Conservation (phyloP, 2,329 filamentous ascomycete species). For the Raffaelea ambrosiae region DNA sequence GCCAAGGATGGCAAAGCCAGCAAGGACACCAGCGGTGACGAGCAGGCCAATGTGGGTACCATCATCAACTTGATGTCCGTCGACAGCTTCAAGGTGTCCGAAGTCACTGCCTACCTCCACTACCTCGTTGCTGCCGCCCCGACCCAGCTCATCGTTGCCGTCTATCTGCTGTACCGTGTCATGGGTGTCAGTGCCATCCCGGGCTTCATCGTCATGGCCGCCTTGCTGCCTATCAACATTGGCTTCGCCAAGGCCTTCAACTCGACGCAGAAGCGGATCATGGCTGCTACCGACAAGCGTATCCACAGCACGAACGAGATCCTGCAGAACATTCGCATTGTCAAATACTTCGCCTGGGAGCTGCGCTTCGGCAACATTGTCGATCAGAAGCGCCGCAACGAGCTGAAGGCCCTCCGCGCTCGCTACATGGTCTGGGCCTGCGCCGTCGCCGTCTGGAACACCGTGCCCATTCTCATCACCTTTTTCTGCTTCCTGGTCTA, state of each 20-base stretch:
- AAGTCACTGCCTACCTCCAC: conserved; percentile 90
- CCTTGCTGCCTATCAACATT: conserved; percentile 86
- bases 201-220: conserved; percentile 80
- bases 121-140: conserved; percentile 91
- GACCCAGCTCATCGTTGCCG: conserved; percentile 74
- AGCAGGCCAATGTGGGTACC: conserved; percentile 88
- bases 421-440: conserved; percentile 87
- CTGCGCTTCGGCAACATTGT: conserved; percentile 79
- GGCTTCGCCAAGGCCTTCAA: conserved; percentile 79
- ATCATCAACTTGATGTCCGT: conserved; percentile 99
- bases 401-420: conserved; percentile 69
- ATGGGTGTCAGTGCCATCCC: conserved; percentile 91
- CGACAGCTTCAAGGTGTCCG: conserved; percentile 96
- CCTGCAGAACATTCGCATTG: conserved; percentile 93
- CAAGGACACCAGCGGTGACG: conserved; percentile 37
- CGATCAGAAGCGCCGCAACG: conserved; percentile 74
- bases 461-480: conserved; percentile 87
- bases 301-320: conserved; percentile 97
- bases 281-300: conserved; percentile 87
- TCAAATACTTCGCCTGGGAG: conserved; percentile 99
- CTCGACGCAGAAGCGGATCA: conserved; percentile 79
- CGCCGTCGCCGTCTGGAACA: conserved; percentile 94
- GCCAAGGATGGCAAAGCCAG: conserved; percentile 26
- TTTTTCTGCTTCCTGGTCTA: conserved; percentile 95
- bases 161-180: conserved; percentile 77